phyloP scores from a whole-genome alignment of 495 filamentous ascomycete species.

The Trichocladium antarcticum region DNA sequence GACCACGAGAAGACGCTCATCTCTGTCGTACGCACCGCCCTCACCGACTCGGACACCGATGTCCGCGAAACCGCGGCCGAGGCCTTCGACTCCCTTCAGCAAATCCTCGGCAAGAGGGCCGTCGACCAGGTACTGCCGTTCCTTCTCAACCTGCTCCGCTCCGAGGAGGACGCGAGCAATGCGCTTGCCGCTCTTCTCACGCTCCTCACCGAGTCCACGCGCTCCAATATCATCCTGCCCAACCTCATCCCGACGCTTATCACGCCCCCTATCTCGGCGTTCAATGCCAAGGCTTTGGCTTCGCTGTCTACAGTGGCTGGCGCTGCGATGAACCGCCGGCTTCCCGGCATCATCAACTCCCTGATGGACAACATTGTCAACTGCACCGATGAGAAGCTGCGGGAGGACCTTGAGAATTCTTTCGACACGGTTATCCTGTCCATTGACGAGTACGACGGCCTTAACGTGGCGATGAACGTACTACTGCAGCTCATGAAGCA shows the following conservation, averaged over 20 bases:
- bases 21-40: conserved; percentile 81
- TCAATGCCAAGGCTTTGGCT: conserved; percentile 88
- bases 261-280: conserved; percentile 76
- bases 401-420: conserved; percentile 58
- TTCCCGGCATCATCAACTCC: conserved; percentile 81
- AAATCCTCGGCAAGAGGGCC: conserved; percentile 82
- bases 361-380: conserved; percentile 85
- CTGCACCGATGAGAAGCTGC: conserved; percentile 64
- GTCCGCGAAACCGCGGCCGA: conserved; percentile 94
- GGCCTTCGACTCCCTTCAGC: conserved; percentile 89
- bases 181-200: conserved; percentile 86
- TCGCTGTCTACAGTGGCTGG: conserved; percentile 86
- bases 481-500: conserved; percentile 80
- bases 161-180: conserved; percentile 79
- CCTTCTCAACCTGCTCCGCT: conserved; percentile 74
- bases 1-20: conserved; percentile 93
- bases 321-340: conserved; percentile 72
- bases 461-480: conserved; percentile 89
- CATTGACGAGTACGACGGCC: conserved; percentile 89
- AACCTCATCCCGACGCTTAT: conserved; percentile 90
- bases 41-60: conserved; percentile 79
- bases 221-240: conserved; percentile 91
- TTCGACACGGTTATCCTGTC: conserved; percentile 84
- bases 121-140: conserved; percentile 91
- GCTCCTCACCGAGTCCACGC: conserved; percentile 80